A percentile compares a stretch with the other conserved stretches of the same genome.
Evolutionary conservation across 345 rosid genomes (phyloP).

Genomic region (Rhodamnia rubescens): DNA sequence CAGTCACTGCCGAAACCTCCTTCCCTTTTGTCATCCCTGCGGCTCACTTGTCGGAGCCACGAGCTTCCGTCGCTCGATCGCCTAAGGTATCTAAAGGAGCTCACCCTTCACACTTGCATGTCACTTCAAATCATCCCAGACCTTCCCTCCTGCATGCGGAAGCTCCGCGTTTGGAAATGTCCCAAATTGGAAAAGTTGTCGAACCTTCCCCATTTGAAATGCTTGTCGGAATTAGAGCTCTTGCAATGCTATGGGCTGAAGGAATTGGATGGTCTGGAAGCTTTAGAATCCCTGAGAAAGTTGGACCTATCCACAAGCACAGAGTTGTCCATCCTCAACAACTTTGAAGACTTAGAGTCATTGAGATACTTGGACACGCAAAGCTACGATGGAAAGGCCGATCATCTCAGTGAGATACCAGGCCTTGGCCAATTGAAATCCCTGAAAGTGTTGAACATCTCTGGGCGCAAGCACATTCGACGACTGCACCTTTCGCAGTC

Average conservation of each 20-base stretch:
- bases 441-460: neutral
- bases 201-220: neutral
- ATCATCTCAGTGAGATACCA: neutral
- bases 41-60: neutral
- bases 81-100: neutral
- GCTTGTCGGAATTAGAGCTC: neutral
- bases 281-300: neutral
- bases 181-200: neutral
- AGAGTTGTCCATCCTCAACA: neutral
- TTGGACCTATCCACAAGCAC: neutral
- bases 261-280: neutral
- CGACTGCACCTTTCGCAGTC: neutral
- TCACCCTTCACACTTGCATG: neutral
- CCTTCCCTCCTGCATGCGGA: neutral
- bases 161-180: neutral
- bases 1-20: neutral
- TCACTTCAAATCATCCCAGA: neutral
- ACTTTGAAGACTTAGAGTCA: neutral
- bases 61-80: neutral
- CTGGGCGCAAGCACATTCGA: neutral
- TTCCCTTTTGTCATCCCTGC: neutral
- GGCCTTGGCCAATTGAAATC: neutral
- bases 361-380: neutral
- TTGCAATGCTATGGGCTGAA: neutral
- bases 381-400: neutral